Evolutionary conservation across 495 filamentous ascomycete species (phyloP).

Genomic region (Cercophora samala): DNA sequence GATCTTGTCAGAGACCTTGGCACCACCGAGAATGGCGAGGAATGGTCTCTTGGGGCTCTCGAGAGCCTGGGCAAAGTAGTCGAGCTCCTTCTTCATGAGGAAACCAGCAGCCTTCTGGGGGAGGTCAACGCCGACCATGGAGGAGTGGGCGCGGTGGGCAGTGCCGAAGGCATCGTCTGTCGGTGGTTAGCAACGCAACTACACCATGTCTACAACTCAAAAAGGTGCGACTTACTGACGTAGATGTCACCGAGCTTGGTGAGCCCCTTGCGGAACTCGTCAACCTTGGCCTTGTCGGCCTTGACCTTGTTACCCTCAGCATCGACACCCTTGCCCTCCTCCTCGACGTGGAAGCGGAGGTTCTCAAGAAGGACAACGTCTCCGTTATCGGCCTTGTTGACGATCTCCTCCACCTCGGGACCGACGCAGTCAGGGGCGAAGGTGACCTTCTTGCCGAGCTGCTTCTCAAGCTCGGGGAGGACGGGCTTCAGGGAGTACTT

Average conservation of each 20-base stretch:
- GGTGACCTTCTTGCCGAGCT: conserved; percentile 75
- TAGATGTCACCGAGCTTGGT: conserved; percentile 94
- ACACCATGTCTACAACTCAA: neutral
- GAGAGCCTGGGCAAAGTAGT: conserved; percentile 97
- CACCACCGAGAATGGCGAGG: conserved; percentile 96
- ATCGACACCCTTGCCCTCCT: conserved; percentile 93
- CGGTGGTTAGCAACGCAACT: neutral
- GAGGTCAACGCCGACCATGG: conserved; percentile 95
- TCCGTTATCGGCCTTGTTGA: conserved; percentile 78
- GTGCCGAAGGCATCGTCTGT: conserved; percentile 98
- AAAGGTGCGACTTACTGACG: conserved; percentile 69
- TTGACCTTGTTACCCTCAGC: conserved; percentile 94
- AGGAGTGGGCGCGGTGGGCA: conserved; percentile 95
- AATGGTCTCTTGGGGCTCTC: conserved; percentile 92
- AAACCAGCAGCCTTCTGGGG: conserved; percentile 95
- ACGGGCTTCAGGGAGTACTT: conserved; percentile 97
- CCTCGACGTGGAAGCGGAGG: conserved; percentile 94
- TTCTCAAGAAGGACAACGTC: conserved; percentile 93
- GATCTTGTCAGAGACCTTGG: conserved; percentile 99
- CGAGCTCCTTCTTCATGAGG: conserved; percentile 99
- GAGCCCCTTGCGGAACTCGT: conserved; percentile 89
- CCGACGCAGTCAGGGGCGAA: conserved; percentile 93
- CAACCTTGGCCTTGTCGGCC: conserved; percentile 88
- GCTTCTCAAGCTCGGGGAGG: conserved; percentile 85
- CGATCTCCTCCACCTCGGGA: conserved; percentile 78